phyloP scores from a whole-genome alignment of 140 eudicot species.

The Oenanthe javanica region DNA sequence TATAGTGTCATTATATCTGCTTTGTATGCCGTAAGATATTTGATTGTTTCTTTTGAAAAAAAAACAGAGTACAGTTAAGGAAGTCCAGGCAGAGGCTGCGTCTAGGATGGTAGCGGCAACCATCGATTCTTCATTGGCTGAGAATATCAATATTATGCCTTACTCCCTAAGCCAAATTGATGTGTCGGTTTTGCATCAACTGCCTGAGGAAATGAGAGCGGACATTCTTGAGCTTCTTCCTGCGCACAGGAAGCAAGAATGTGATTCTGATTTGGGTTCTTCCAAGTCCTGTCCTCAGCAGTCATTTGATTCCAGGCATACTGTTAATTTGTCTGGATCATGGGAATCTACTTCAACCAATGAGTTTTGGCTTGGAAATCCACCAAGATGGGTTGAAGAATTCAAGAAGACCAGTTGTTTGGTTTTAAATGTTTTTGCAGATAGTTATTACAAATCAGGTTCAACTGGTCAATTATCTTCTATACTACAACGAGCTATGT shows the following conservation, averaged over 20 bases:
- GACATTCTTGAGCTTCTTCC: conserved; percentile 60
- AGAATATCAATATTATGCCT: conserved; percentile 40
- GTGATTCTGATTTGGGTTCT: conserved; percentile 10
- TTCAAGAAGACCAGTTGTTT: conserved; percentile 36
- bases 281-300: conserved; percentile 1
- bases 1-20: background rate
- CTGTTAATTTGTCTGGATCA: conserved; percentile 17
- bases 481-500: conserved; percentile 39
- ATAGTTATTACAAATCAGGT: conserved; percentile 34
- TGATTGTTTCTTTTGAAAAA: background rate
- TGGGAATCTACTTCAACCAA: conserved; percentile 15
- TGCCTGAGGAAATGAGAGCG: conserved; percentile 64
- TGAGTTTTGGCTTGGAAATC: conserved; percentile 73
- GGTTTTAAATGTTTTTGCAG: conserved; percentile 39
- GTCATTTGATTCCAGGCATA: background rate
- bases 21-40: background rate
- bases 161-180: conserved; percentile 84
- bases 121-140: conserved; percentile 23
- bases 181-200: conserved; percentile 59
- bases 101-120: conserved; percentile 18
- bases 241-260: conserved; percentile 43
- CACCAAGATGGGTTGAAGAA: conserved; percentile 69
- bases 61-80: conserved; percentile 3
- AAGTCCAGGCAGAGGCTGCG: conserved; percentile 10
- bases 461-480: conserved; percentile 40